Evolutionary conservation across 371 early-diverging fungal genomes (phyloP), one percentile per base, ranked within the genome.

Genomic region (Mortierella sp.): DNA sequence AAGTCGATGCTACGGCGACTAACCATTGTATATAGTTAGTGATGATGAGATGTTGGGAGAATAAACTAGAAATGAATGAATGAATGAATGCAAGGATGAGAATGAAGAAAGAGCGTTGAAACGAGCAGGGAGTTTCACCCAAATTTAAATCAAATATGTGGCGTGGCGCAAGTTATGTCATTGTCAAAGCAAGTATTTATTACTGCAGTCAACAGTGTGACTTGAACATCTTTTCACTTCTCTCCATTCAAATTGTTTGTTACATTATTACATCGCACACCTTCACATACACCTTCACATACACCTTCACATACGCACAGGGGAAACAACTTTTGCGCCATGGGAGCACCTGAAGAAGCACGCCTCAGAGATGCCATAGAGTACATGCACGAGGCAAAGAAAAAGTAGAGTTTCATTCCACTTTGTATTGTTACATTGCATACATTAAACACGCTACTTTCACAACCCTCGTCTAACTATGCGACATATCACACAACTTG

Each of bases 301-400:
- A n/a, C n/a, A n/a, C n/a, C n/a, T n/a, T n/a, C n/a, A n/a, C n/a
- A n/a, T 10, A 37, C 8, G 2, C 40, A 37, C 40, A 22, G 22
- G 47, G 6, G 19, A 47, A 17, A 47, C 6, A 47, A 15, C 19
- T 47, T 47, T 47, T 47, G 13, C 47, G 53, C 28, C 23, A 76
- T 77, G 77, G 60, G 66, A 43, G 70, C 64, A 64, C 34, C 57
- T 61, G 78, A 78, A 17, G 70, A 78, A 57, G 65, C 78, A 9
- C 78, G 73, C 28, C 47, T 89, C 75, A 85, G 86, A 61, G 89
- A 87, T 57, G 93, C 90, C 34, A 83, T 90, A 22, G 87, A 90
- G 19, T 83, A 85, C 63, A 88, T 93, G 91, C 89, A 85, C 34
- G 88, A 88, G 61, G 93, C 89, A 10, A 90, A 89, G 53, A 93